Evolutionary conservation across 441 rosid genomes (phyloP).

Genomic region (Eruca vesicaria): DNA sequence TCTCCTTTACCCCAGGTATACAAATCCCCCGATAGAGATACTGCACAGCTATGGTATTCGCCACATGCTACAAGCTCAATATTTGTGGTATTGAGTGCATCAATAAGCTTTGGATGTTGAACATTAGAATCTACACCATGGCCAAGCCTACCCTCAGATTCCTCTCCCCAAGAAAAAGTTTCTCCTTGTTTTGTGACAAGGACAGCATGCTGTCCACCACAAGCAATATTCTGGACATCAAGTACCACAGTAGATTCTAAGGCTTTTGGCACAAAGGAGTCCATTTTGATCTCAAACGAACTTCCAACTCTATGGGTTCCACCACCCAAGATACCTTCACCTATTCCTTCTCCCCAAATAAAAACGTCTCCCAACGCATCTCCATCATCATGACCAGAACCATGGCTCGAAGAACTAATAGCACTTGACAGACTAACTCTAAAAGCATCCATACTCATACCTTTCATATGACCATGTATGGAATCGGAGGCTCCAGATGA

Average conservation of each 20-base stretch:
- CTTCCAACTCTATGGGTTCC: slow-evolving; percentile 72
- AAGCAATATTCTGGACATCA: slow-evolving; percentile 89
- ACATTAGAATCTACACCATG: slow-evolving; percentile 93
- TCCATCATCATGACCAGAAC: slow-evolving; percentile 99
- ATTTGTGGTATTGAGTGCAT: slow-evolving; percentile 73
- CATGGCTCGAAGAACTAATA: slow-evolving; percentile 97
- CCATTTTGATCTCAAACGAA: slow-evolving; percentile 58
- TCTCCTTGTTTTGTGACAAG: slow-evolving; percentile 95
- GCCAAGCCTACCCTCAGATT: slow-evolving; percentile 96
- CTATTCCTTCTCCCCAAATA: slow-evolving; percentile 93
- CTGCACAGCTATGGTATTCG: slow-evolving; percentile 93
- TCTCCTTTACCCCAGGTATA: slow-evolving; percentile 97
- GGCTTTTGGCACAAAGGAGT: slow-evolving; percentile 84
- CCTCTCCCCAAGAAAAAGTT: slow-evolving; percentile 94
- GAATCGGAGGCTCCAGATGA: slow-evolving; percentile 77
- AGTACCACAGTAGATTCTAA: slow-evolving; percentile 93
- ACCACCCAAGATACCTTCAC: slow-evolving; percentile 90
- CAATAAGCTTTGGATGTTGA: slow-evolving; percentile 82
- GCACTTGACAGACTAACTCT: slow-evolving; percentile 98
- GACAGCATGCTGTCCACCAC: slow-evolving; percentile 92
- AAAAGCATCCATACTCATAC: slow-evolving; percentile 66
- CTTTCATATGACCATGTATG: slow-evolving; percentile 73
- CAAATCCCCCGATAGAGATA: slow-evolving; percentile 95
- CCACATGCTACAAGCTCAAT: slow-evolving; percentile 96
- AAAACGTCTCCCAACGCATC: slow-evolving; percentile 97